These are phyloP conservation scores for Pueraria montana DNA, from an alignment of 306 rosid species.

Conservation along the genomic window DNA sequence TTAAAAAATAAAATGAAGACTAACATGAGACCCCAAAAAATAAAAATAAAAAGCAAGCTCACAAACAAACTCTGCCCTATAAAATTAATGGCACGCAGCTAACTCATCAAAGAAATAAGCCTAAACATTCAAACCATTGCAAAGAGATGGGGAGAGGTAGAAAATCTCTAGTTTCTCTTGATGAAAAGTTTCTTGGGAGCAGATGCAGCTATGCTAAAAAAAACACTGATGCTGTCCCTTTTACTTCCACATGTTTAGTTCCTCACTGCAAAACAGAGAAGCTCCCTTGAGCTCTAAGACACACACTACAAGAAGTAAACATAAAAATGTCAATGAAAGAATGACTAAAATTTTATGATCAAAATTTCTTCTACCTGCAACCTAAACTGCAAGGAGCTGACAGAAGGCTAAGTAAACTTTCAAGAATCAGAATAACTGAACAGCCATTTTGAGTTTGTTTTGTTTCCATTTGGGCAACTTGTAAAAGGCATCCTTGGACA, in stretches of 20 bases:
- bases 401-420: slow-evolving; percentile 47
- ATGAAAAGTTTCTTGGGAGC: slow-evolving; percentile 75
- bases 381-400: slow-evolving; percentile 59
- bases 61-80: slow-evolving; percentile 70
- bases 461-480: slow-evolving; percentile 97
- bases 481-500: slow-evolving; percentile 80
- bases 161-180: slow-evolving; percentile 51
- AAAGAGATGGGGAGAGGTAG: slow-evolving; percentile 44
- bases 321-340: slow-evolving; percentile 14
- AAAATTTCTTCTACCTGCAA: slow-evolving; percentile 64
- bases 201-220: slow-evolving; percentile 82
- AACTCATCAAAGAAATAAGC: slow-evolving; percentile 57
- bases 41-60: slow-evolving; percentile 57
- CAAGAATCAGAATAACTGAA: slow-evolving; percentile 79
- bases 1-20: slow-evolving; percentile 47
- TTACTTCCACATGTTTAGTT: slow-evolving; percentile 56
- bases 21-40: slow-evolving; percentile 42
- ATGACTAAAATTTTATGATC: slow-evolving; percentile 43
- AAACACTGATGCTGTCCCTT: slow-evolving; percentile 90
- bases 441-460: slow-evolving; percentile 90
- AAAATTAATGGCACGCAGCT: slow-evolving; percentile 66
- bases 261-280: slow-evolving; percentile 60
- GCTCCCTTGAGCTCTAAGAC: slow-evolving; percentile 25
- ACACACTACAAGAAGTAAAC: slow-evolving; percentile 34
- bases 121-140: slow-evolving; percentile 62